A percentile compares a stretch with the other conserved stretches of the same genome.
Conservation (phyloP, 179 eudicot species). For the Carnegiea gigantea region DNA sequence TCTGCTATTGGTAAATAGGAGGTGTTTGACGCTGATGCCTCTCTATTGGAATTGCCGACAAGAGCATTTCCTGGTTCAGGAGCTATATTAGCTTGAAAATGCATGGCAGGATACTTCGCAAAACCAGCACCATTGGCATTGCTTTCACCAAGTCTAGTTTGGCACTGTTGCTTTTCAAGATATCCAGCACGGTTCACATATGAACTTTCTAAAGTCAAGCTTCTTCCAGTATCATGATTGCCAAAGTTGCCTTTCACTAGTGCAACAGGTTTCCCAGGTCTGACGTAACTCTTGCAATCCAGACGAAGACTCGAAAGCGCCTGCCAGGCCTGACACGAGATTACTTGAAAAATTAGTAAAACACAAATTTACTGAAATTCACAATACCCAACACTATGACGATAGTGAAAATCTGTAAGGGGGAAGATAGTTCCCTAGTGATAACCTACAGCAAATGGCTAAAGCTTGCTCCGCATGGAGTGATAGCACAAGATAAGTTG, state of each 20-base stretch:
- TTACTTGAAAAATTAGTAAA: conserved; percentile 11
- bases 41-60: conserved; percentile 30
- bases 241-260: conserved; percentile 37
- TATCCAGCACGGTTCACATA: conserved; percentile 27
- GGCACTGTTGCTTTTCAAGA: conserved; percentile 34
- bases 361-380: neutral
- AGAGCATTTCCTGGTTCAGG: conserved; percentile 35
- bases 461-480: neutral
- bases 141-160: conserved; percentile 34
- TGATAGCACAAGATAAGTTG: neutral
- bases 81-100: conserved; percentile 26
- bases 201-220: conserved; percentile 29
- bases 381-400: neutral
- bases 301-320: conserved; percentile 63
- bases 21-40: conserved; percentile 23
- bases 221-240: conserved; percentile 34
- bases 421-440: neutral
- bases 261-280: conserved; percentile 69
- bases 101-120: conserved; percentile 22
- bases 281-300: conserved; percentile 51
- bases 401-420: neutral
- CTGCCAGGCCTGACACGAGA: conserved; percentile 77
- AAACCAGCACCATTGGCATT: conserved; percentile 31
- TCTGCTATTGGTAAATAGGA: conserved; percentile 29
- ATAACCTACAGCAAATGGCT: neutral